Base-by-base conservation (phyloP, 495 filamentous ascomycete genomes). In the Jackrogersella multiformis region DNA sequence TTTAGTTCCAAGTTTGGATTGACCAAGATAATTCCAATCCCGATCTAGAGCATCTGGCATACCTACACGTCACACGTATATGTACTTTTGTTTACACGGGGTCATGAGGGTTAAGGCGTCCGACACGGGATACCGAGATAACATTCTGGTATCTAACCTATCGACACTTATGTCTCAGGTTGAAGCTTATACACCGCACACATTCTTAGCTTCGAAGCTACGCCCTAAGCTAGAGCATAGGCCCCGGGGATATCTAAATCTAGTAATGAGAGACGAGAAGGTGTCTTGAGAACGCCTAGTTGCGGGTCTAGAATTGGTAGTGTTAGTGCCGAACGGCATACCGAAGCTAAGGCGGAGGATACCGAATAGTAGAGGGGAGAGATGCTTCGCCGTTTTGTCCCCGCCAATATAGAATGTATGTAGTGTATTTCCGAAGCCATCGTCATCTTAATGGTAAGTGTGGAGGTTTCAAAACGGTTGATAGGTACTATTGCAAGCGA, bases 191-290 rank as follows among this genome's bases (percentile, higher is more conserved):
- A 65, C 3, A 36, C 24, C 13, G 15, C 7, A 53, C 60, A 28
- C 60, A 48, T 39, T 54, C 41, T 58, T 61, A 34, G 52, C 28
- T 60, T 15, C 35, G 42, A 44, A 61, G 68, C 61, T 61, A 70
- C 56, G 59, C 52, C 44, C 58, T 57, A 36, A 34, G 41, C 38
- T 49, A 53, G 42, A 61, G 64, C 58, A 56, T 21, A 23, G 12
- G 0, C 4, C 16, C 67, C 61, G 61, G 61, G 56, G 46, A 55
- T 26, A 71, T 73, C 73, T 75, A 32, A 71, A 75, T 71, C 12
- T 20, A 71, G 73, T 75, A 73, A 73, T 67, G 39, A 61, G 58
- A 75, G 55, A 75, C 73, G 73, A 75, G 70, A 68, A 34, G 38
- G 60, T 66, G 57, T 69, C 56, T 61, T 32, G 64, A 69, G 58